Conservation (phyloP, 169 alveolate species). For the Plasmodium inui region DNA sequence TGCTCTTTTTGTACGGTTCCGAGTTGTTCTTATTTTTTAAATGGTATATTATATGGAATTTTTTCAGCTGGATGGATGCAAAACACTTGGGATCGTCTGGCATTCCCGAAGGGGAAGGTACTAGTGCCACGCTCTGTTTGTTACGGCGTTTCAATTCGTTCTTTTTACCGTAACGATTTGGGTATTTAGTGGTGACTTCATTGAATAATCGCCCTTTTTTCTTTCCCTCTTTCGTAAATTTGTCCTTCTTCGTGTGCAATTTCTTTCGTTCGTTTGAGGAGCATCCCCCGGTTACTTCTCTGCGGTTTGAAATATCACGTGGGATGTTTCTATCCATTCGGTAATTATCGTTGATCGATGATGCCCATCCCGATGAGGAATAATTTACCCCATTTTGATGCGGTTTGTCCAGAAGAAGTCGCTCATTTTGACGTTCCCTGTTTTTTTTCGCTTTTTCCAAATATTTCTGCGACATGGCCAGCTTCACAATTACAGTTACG, state of each 20-base stretch:
- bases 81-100: not conserved
- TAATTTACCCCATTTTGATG: not conserved
- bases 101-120: not conserved
- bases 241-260: not conserved
- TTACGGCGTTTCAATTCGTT: not conserved
- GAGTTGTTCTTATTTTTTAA: constrained; percentile 49
- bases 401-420: not conserved
- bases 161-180: not conserved
- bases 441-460: constrained; percentile 31
- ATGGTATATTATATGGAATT: constrained; percentile 34
- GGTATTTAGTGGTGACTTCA: not conserved
- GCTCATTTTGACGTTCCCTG: not conserved
- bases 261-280: not conserved
- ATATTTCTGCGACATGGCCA: constrained; percentile 42
- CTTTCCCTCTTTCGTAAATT: not conserved
- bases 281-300: not conserved
- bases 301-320: not conserved
- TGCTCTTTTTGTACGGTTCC: constrained; percentile 34
- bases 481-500: constrained; percentile 29
- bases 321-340: not conserved
- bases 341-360: not conserved
- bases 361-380: not conserved
- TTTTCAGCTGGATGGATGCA: constrained; percentile 29
- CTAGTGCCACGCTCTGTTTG: not conserved
- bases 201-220: not conserved